These are phyloP conservation scores for Capronia epimyces DNA, from an alignment of 2,329 filamentous ascomycete genomes.

Conservation along the genomic window DNA sequence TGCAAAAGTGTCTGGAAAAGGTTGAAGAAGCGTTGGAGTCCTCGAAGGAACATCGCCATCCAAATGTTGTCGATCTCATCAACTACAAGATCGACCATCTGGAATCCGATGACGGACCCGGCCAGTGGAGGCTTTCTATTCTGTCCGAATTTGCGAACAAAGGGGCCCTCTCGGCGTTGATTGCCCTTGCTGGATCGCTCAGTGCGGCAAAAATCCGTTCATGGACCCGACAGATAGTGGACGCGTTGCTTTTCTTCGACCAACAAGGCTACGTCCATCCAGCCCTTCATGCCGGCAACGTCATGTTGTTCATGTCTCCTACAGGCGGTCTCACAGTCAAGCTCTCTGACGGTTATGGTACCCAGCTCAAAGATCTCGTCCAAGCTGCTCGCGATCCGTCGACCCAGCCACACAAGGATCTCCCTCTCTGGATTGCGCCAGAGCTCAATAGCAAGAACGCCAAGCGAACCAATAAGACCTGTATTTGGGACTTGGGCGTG, in stretches of 20 bases:
- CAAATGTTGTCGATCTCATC: conserved; percentile 70
- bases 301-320: conserved; percentile 66
- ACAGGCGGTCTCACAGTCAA: conserved; percentile 66
- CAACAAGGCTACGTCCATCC: conserved; percentile 78
- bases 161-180: conserved; percentile 73
- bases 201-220: conserved; percentile 70
- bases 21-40: conserved; percentile 72
- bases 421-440: conserved; percentile 76
- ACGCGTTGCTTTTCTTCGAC: conserved; percentile 82
- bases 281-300: conserved; percentile 71
- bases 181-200: conserved; percentile 71
- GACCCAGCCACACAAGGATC: conserved; percentile 61
- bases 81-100: conserved; percentile 70
- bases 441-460: conserved; percentile 61
- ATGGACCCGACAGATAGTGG: conserved; percentile 87
- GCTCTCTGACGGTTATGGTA: conserved; percentile 59
- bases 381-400: conserved; percentile 48
- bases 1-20: conserved; percentile 69
- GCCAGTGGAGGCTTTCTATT: conserved; percentile 66
- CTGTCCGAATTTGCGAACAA: conserved; percentile 73
- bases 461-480: conserved; percentile 64
- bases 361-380: conserved; percentile 43
- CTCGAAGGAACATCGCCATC: conserved; percentile 68
- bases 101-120: conserved; percentile 37
- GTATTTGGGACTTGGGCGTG: conserved; percentile 92